These are phyloP conservation scores for Wickerhamiella slavikovae DNA, from an alignment of 805 yeast species.

Conservation along the genomic window DNA sequence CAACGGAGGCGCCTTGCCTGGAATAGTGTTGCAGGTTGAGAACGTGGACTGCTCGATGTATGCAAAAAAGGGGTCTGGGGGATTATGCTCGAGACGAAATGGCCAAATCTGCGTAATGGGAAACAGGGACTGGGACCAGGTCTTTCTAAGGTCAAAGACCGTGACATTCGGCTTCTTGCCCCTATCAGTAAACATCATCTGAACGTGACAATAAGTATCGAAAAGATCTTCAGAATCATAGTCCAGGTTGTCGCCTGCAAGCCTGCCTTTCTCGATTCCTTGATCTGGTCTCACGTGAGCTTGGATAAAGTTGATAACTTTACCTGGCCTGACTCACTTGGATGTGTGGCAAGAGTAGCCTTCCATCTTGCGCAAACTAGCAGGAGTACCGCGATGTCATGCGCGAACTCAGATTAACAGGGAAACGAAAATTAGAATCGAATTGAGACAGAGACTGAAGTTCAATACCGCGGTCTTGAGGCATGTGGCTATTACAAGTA, in stretches of 20 bases:
- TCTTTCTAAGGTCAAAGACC: conserved; percentile 33
- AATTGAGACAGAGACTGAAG: too few species aligned
- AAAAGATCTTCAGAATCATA: conserved; percentile 25
- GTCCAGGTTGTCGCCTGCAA: conserved; percentile 32
- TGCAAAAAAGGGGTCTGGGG: conserved; percentile 33
- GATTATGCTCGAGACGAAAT: conserved; percentile 31
- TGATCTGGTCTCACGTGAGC: conserved; percentile 31
- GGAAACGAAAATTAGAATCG: too few species aligned
- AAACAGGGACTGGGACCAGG: conserved; percentile 36
- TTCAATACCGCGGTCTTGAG: too few species aligned
- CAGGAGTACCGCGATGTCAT: conserved; percentile 43
- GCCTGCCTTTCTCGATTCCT: conserved; percentile 26
- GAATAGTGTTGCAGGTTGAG: conserved; percentile 52
- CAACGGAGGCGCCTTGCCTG: conserved; percentile 58
- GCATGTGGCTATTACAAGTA: too few species aligned
- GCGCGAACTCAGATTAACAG: too few species aligned
- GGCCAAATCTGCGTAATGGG: conserved; percentile 36
- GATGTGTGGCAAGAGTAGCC: conserved; percentile 48
- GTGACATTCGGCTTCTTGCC: conserved; percentile 30
- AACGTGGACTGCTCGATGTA: conserved; percentile 41
- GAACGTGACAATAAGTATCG: conserved; percentile 30
- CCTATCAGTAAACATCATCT: conserved; percentile 37
- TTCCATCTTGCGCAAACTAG: conserved; percentile 32
- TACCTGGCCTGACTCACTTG: conserved; percentile 33
- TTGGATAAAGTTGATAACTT: conserved; percentile 33